Evolutionary conservation across 345 rosid species (phyloP), one percentile per base, ranked within the genome.

Genomic region (Lepidium aucheri): DNA sequence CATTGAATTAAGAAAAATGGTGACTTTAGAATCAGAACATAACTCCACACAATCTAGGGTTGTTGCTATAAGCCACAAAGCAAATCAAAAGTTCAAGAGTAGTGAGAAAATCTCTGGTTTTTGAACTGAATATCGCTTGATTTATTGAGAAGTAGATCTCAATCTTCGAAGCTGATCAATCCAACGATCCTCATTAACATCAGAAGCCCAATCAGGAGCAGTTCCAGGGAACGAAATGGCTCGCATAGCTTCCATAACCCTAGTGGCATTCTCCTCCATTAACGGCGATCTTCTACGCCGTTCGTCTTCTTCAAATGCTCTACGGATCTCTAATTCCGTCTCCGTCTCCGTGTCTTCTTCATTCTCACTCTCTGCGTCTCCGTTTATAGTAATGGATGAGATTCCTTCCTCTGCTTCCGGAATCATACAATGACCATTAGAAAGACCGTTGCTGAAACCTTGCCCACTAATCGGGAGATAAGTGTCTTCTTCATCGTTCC

Each of bases 211-310:
- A 54, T 79, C 89, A 56, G 98, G 98, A 73, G 86, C 84, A 1
- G 58, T 69, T 16, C 94, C 90, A 8, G 76, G 72, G n/a, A 88
- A 86, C 9, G 96, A 79, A 16, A 88, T 78, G 40, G 89, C 85
- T 0, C 96, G 88, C 96, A 90, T 93, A 9, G 95, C 95, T 40
- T 90, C 96, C 88, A 81, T 77, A 28, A 90, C 86, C 59, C 92
- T 76, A 60, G 50, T 43, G 9, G 90, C 87, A 51, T 77, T 77
- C 74, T 88, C 97, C 16, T 57, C 65, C 63, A 79, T 39, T 74
- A 93, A 58, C 68, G 95, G 89, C 60, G 94, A 89, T 47, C 79
- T 82, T 62, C 99, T 72, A 10, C 96, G 77, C 49, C 74, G 74
- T 74, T 93, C 97, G 42, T 85, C 97, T 73, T 88, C 97, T 62